Evolutionary conservation across 1,139 yeast genomes (phyloP).

Genomic region (Lodderomyces theae): DNA sequence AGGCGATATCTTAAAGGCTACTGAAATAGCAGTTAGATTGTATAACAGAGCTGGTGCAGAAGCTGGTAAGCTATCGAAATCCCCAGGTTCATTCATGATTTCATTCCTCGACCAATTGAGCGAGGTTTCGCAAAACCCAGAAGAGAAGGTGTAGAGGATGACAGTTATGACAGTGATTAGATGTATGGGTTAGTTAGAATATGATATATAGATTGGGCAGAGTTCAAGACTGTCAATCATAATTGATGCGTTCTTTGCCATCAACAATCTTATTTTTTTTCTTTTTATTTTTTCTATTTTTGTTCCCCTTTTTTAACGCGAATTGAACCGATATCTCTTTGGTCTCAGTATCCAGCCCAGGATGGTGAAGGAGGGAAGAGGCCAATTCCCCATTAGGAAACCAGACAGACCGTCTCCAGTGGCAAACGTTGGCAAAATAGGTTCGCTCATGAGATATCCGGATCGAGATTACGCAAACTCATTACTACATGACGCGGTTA

Average conservation of each 20-base stretch:
- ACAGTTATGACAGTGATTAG: too few relatives aligned
- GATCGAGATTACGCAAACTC: constrained; percentile 56
- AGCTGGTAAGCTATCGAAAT: constrained; percentile 41
- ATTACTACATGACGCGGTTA: constrained; percentile 59
- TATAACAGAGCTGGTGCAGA: constrained; percentile 65
- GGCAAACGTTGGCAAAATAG: constrained; percentile 48
- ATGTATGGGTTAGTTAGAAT: too few relatives aligned
- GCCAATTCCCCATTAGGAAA: constrained; percentile 12
- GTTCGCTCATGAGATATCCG: constrained; percentile 53
- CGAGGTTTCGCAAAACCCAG: constrained; percentile 13
- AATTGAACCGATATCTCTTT: too few relatives aligned
- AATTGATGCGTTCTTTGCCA: neutral
- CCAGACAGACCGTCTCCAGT: constrained; percentile 40
- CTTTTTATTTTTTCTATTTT: too few relatives aligned
- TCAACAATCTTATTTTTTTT: too few relatives aligned
- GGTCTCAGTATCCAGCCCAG: too few relatives aligned
- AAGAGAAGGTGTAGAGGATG: neutral
- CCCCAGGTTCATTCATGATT: constrained; percentile 54
- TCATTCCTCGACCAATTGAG: constrained; percentile 47
- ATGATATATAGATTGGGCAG: too few relatives aligned
- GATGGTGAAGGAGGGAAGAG: constrained; percentile 18
- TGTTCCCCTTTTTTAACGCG: too few relatives aligned
- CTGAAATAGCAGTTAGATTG: constrained; percentile 55
- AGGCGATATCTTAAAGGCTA: constrained; percentile 42
- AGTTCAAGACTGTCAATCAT: too few relatives aligned